A percentile compares a stretch with the other conserved stretches of the same genome.
Evolutionary conservation across 2,329 filamentous ascomycete species (phyloP).

Genomic region (Monilinia laxa): DNA sequence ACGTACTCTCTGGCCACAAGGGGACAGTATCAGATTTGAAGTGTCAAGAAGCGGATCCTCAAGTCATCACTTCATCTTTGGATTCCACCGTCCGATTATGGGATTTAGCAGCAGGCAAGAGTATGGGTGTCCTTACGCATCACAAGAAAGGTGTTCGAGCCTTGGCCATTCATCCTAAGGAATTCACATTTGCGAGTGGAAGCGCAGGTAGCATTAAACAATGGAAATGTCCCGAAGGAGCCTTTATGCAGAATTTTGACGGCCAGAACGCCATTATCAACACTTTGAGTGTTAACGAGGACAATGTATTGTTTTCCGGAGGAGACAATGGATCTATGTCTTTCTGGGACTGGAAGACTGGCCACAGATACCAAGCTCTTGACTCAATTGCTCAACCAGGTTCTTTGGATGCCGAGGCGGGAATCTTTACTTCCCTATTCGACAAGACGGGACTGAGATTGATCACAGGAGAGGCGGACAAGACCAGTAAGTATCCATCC

Average conservation of each 20-base stretch:
- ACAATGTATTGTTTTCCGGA: slow-evolving; percentile 92
- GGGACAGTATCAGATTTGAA: slow-evolving; percentile 85
- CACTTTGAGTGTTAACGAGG: slow-evolving; percentile 86
- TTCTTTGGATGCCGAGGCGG: slow-evolving; percentile 88
- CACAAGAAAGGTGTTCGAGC: slow-evolving; percentile 96
- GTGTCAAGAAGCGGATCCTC: slow-evolving; percentile 94
- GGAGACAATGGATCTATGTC: slow-evolving; percentile 93
- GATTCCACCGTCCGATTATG: slow-evolving; percentile 90
- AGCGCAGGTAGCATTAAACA: slow-evolving; percentile 96
- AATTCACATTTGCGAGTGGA: slow-evolving; percentile 94
- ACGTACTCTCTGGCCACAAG: slow-evolving; percentile 88
- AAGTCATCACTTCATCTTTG: slow-evolving; percentile 90
- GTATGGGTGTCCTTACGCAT: slow-evolving; percentile 92
- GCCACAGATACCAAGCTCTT: slow-evolving; percentile 83
- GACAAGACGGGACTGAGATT: slow-evolving; percentile 84
- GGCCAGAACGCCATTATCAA: slow-evolving; percentile 97
- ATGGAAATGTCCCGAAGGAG: slow-evolving; percentile 97
- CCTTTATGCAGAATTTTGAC: slow-evolving; percentile 99
- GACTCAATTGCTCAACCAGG: slow-evolving; percentile 94
- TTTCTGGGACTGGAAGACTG: slow-evolving; percentile 99
- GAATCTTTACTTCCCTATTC: slow-evolving; percentile 91
- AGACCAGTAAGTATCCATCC: slow-evolving; percentile 64
- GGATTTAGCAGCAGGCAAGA: slow-evolving; percentile 95
- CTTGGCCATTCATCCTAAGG: slow-evolving; percentile 79
- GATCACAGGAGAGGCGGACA: slow-evolving; percentile 94